phyloP scores from a whole-genome alignment of 2,329 filamentous ascomycete species.

The Fusarium sp. region DNA sequence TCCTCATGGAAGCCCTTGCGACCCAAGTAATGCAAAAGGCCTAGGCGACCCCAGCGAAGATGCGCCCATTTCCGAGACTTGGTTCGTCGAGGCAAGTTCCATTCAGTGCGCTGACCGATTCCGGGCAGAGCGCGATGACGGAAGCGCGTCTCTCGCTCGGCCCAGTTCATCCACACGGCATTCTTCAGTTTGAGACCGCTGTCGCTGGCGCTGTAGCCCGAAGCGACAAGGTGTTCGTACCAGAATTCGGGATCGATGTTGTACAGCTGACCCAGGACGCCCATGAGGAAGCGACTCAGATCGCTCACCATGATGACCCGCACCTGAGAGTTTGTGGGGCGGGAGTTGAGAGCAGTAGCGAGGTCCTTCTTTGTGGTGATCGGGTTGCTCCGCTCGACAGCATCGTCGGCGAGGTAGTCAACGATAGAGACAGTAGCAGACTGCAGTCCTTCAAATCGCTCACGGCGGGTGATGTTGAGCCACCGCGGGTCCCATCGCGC shows the following conservation, averaged over 20 bases:
- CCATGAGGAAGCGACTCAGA: conserved; percentile 52
- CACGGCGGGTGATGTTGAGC: conserved; percentile 46
- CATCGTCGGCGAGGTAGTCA: conserved; percentile 40
- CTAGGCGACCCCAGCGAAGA: conserved; percentile 42
- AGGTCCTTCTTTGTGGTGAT: conserved; percentile 31
- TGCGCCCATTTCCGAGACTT: conserved; percentile 38
- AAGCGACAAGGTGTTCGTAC: conserved; percentile 50
- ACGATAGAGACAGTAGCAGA: conserved; percentile 39
- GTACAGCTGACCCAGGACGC: conserved; percentile 48
- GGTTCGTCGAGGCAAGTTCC: conserved; percentile 39
- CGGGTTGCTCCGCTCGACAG: conserved; percentile 8
- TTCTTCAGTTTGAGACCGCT: conserved; percentile 50
- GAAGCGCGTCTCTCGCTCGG: conserved; percentile 46
- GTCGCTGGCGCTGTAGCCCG: conserved; percentile 48
- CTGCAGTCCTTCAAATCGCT: conserved; percentile 42
- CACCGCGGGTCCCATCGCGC: conserved; percentile 48
- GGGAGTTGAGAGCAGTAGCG: conserved; percentile 30
- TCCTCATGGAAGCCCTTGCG: conserved; percentile 47
- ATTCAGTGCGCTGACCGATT: conserved; percentile 43
- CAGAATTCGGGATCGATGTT: conserved; percentile 50
- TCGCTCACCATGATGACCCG: conserved; percentile 49
- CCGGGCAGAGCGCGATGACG: conserved; percentile 44
- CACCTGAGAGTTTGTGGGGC: conserved; percentile 31
- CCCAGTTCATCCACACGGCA: conserved; percentile 51
- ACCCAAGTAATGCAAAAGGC: conserved; percentile 44